Base-by-base conservation (phyloP, 257 asterid species). In the Lithospermum erythrorhizon region DNA sequence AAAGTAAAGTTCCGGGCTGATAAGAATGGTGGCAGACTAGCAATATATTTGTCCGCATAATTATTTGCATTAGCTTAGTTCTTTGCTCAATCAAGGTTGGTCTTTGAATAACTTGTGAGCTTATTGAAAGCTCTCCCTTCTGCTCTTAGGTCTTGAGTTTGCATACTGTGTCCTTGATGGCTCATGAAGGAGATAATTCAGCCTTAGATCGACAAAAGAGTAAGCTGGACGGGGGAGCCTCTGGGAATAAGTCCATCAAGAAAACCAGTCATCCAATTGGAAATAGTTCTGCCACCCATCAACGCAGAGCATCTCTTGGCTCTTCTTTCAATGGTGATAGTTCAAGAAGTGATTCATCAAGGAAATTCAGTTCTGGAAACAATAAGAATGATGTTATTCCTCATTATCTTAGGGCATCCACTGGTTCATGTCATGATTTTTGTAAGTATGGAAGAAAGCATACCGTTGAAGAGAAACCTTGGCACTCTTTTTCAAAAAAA, bases 361-460 rank as follows among this genome's bases (percentile, higher is more conserved):
- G 77, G 17, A 77, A 77, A 63, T 66, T 78, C 54, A 63, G 45
- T 61, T 70, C 78, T 27, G 60, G 49, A 21, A 57, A 65, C 11
- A 69, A 60, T 41, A 70, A 65, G 20, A 77, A 73, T 70, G 74
- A 64, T 4, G 65, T 29, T 65, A 64, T 70, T 65, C 88, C 98
- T 1, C 80, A 47, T 68, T 82, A 91, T 77, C 94, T 86, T 64
- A 75, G 95, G 77, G 87, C 95, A 55, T 87, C 97, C 48, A 87
- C 96, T 21, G 96, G 95, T 62, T 90, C 97, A 59, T 90, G 95
- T 73, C 97, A 90, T 61, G 97, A 90, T 69, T 68, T 75, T 47
- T 90, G 96, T 69, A 90, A 87, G 78, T 83, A 72, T 63, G 97
- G 97, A 14, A 58, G 59, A 67, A 74, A 64, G 51, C 75, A 78